Conservation (phyloP, 257 asterid genomes). For the Solanum infundibuliforme region DNA sequence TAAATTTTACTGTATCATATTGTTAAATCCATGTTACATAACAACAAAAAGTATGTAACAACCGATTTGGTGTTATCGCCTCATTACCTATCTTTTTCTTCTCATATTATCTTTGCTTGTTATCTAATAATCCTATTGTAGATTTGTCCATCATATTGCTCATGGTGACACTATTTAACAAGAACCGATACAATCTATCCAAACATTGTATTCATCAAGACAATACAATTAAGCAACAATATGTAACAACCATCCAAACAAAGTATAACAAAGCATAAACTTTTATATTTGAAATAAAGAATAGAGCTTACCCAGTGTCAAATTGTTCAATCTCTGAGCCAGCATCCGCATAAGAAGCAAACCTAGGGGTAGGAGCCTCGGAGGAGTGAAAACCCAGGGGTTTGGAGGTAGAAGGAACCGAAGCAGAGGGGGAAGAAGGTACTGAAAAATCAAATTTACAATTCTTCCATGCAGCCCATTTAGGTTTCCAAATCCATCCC, state of each 20-base stretch:
- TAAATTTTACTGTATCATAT: neutral
- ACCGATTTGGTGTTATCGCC: neutral
- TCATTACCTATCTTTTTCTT: neutral
- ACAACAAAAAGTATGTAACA: neutral
- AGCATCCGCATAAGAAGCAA: constrained; percentile 8
- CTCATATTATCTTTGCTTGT: neutral
- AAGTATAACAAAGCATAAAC: neutral
- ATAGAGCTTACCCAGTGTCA: neutral
- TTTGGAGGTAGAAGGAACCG: constrained; percentile 5
- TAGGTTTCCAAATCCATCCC: constrained; percentile 97
- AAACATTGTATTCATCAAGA: neutral
- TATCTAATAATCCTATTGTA: no score
- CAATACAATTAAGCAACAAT: neutral
- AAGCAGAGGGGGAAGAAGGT: constrained; percentile 48
- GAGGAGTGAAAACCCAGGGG: neutral
- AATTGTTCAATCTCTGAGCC: neutral
- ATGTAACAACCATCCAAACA: neutral
- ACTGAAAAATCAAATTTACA: constrained; percentile 50
- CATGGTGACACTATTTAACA: neutral
- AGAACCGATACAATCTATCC: neutral
- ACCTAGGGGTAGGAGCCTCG: neutral
- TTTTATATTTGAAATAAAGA: neutral
- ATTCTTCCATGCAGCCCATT: constrained; percentile 50
- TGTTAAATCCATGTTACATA: neutral
- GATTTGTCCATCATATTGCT: neutral